Base-by-base conservation (phyloP, 2,329 filamentous ascomycete genomes). In the Paramyrothecium sp. region DNA sequence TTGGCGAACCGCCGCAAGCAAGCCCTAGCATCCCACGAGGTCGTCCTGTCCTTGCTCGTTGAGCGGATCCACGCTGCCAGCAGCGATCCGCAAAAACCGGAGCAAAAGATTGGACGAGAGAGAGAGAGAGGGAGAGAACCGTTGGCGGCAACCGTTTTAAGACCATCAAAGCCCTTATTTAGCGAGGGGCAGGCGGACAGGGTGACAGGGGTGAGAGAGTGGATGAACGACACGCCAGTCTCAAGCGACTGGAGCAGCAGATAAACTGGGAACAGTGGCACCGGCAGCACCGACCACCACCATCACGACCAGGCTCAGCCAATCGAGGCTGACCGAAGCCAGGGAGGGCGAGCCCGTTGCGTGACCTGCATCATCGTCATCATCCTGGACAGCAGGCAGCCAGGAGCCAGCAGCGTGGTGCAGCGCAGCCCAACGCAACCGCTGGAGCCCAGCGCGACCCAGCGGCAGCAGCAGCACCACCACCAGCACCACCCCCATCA, bases 371-470 rank as follows among this genome's bases (percentile, higher is more conserved):
- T 44, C 38, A 44, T 44, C 38, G 38, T 44, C 38, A 44, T 44
- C 38, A 44, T 19, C 13, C 13, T 44, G 38, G 38, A 7, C 5
- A 44, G 38, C 38, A 44, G 38, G 38, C 38, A 44, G 13, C 38
- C 38, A 44, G 38, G 47, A 50, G 47, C 47, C 47, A 44, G 26
- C n/a, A 13, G 13, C 7, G 7, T 50, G 51, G 13, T 44, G 51
- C 47, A 48, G 46, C 50, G 53, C 56, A 54, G 56, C 56, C 56
- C 56, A 57, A 54, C 55, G 22, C 26, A 49, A 19, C 38, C 38
- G 49, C 49, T 51, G 49, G 49, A 51, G 49, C 49, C 49, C 23
- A 44, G 38, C 38, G 38, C 13, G 13, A 50, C 50, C 30, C 57
- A 54, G 38, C 56, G 23, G 53, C 38, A 56, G 12, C 26, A 33